Evolutionary conservation across 768 basidiomycete species (phyloP).

Genomic region (Rhizopogon rudus): DNA sequence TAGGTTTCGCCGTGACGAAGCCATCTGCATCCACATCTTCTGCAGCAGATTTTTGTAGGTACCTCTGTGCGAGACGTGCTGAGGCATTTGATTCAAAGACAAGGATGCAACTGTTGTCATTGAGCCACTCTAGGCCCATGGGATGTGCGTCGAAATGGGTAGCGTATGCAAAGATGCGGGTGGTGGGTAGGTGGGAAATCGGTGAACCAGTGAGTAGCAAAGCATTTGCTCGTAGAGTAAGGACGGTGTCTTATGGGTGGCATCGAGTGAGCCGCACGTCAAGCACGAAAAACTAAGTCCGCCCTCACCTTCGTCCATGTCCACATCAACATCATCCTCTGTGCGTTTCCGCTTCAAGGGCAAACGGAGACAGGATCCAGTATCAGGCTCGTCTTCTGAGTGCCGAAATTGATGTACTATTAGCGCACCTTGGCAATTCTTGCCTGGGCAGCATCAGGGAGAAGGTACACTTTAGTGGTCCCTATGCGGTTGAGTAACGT

Average conservation of each 20-base stretch:
- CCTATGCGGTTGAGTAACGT: slow-evolving; percentile 66
- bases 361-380: slow-evolving; percentile 22
- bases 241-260: slow-evolving; percentile 32
- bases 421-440: slow-evolving; percentile 71
- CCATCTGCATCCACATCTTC: slow-evolving; percentile 53
- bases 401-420: slow-evolving; percentile 32
- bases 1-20: slow-evolving; percentile 57
- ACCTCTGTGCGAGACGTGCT: slow-evolving; percentile 47
- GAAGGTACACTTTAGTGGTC: slow-evolving; percentile 68
- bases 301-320: slow-evolving; percentile 24
- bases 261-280: slow-evolving; percentile 7
- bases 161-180: slow-evolving; percentile 76
- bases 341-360: slow-evolving; percentile 45
- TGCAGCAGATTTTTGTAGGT: slow-evolving; percentile 44
- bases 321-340: slow-evolving; percentile 33
- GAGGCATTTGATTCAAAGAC: slow-evolving; percentile 57
- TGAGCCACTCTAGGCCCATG: slow-evolving; percentile 80
- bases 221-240: slow-evolving; percentile 51
- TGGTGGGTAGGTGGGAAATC: slow-evolving; percentile 70
- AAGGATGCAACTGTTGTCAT: slow-evolving; percentile 77
- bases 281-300: too few species aligned
- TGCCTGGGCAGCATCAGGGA: slow-evolving; percentile 59
- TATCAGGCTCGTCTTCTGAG: slow-evolving; percentile 41
- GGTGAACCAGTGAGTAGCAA: slow-evolving; percentile 69
- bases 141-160: slow-evolving; percentile 74